Evolutionary conservation across 2,329 filamentous ascomycete genomes (phyloP).

Genomic region (Cercospora berteroae): DNA sequence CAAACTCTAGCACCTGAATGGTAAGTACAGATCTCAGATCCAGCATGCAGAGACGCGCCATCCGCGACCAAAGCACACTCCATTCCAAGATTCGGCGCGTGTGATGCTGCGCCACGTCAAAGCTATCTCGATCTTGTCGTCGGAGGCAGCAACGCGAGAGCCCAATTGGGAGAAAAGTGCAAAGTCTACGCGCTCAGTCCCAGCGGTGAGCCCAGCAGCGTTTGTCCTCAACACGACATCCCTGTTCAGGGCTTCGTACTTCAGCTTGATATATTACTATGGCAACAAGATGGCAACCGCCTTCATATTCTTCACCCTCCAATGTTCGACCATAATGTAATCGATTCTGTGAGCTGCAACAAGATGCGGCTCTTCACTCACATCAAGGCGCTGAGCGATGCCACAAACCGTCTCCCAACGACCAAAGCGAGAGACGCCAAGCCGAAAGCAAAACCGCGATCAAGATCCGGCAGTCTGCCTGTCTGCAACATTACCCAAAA

Average conservation of each 20-base stretch:
- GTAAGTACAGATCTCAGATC: constrained; percentile 3
- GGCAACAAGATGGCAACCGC: constrained; percentile 4
- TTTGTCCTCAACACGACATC: constrained; percentile 4
- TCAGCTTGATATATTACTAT: constrained; percentile 8
- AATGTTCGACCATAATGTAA: constrained; percentile 5
- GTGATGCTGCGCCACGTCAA: constrained; percentile 6
- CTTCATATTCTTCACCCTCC: not conserved
- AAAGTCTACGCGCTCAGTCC: constrained; percentile 7
- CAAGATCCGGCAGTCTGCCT: not conserved
- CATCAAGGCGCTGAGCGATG: constrained; percentile 4
- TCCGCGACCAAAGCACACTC: not conserved
- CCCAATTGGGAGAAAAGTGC: constrained; percentile 10
- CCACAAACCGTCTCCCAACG: not conserved
- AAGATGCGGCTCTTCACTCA: constrained; percentile 10
- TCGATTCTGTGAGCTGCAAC: not conserved
- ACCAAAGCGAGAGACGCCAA: not conserved
- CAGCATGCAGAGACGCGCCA: not conserved
- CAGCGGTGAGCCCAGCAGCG: constrained; percentile 5
- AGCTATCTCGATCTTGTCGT: constrained; percentile 1
- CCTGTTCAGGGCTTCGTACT: constrained; percentile 1
- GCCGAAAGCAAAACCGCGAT: not conserved
- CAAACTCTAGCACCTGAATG: constrained; percentile 3
- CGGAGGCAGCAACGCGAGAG: constrained; percentile 1
- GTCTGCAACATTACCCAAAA: constrained; percentile 12
- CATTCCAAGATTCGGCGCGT: not conserved